Conservation (phyloP, 768 basidiomycete species). For the Trametes maxima region DNA sequence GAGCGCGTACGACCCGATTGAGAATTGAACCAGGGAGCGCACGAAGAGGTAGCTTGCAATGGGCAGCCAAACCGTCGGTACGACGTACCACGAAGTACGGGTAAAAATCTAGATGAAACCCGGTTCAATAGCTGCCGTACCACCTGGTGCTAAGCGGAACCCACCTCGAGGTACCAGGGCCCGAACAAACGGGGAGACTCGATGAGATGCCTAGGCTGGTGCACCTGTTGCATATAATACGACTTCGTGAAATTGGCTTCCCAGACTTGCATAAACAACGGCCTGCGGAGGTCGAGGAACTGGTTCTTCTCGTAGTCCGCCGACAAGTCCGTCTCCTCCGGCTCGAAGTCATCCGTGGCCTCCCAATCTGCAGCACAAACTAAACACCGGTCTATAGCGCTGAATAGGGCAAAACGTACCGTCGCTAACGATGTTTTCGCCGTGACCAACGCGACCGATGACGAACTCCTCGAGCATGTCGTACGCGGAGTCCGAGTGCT, state of each 20-base stretch:
- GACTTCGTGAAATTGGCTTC: slow-evolving; percentile 88
- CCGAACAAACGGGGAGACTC: slow-evolving; percentile 89
- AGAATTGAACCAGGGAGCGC: slow-evolving; percentile 84
- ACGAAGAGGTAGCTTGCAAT: slow-evolving; percentile 78
- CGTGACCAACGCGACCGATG: slow-evolving; percentile 80
- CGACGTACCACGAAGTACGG: slow-evolving; percentile 89
- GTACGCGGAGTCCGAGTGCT: slow-evolving; percentile 90
- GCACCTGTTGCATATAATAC: slow-evolving; percentile 95
- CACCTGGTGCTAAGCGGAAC: slow-evolving; percentile 20
- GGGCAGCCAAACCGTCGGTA: slow-evolving; percentile 90
- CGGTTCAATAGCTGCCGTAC: background rate
- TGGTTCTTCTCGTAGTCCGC: slow-evolving; percentile 87
- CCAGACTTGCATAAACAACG: slow-evolving; percentile 87
- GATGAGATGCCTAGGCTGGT: slow-evolving; percentile 88
- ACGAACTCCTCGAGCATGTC: slow-evolving; percentile 88
- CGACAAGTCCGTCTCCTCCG: slow-evolving; percentile 81
- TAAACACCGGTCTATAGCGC: background rate
- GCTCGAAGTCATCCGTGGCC: slow-evolving; percentile 85
- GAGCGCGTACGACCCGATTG: slow-evolving; percentile 51
- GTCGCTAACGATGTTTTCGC: slow-evolving; percentile 75
- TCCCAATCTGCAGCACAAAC: slow-evolving; percentile 70
- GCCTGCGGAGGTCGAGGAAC: slow-evolving; percentile 88
- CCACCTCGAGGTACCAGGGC: slow-evolving; percentile 76
- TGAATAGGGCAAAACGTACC: slow-evolving; percentile 48
- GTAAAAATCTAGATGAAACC: slow-evolving; percentile 61